Evolutionary conservation across 306 rosid species (phyloP).

Genomic region (Cucumis melo): DNA sequence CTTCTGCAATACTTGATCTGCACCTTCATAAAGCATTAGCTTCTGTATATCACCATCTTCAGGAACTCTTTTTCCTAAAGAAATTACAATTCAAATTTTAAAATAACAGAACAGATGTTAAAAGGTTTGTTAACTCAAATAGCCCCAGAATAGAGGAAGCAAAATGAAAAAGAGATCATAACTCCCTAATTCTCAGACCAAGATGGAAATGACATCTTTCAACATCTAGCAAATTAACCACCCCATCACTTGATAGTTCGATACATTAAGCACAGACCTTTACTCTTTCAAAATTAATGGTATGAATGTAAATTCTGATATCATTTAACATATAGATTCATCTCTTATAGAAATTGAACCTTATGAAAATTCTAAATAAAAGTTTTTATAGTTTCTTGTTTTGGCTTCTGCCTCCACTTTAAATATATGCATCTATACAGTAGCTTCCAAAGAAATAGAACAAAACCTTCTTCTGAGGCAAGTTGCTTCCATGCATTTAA

Average conservation of each 20-base stretch:
- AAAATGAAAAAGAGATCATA: background rate
- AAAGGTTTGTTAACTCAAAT: background rate
- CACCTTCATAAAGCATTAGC: conserved; percentile 49
- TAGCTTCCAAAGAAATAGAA: background rate
- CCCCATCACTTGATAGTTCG: background rate
- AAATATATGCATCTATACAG: background rate
- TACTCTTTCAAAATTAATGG: background rate
- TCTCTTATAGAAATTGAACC: background rate
- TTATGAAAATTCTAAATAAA: background rate
- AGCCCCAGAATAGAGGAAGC: background rate
- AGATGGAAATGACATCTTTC: background rate
- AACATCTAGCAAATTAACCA: background rate
- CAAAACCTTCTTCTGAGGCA: conserved; percentile 73
- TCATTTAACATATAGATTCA: background rate
- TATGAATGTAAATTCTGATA: background rate
- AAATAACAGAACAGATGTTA: conserved; percentile 1
- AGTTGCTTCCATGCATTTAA: conserved; percentile 80
- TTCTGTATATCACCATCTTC: conserved; percentile 47
- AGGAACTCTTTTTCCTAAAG: conserved; percentile 64
- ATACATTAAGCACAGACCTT: background rate
- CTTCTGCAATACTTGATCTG: conserved; percentile 67
- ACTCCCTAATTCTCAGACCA: background rate
- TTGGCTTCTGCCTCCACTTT: background rate
- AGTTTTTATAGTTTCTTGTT: background rate
- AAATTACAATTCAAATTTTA: conserved; percentile 1